Base-by-base conservation (phyloP, 2,329 filamentous ascomycete genomes). In the Hypoxylon sp. region DNA sequence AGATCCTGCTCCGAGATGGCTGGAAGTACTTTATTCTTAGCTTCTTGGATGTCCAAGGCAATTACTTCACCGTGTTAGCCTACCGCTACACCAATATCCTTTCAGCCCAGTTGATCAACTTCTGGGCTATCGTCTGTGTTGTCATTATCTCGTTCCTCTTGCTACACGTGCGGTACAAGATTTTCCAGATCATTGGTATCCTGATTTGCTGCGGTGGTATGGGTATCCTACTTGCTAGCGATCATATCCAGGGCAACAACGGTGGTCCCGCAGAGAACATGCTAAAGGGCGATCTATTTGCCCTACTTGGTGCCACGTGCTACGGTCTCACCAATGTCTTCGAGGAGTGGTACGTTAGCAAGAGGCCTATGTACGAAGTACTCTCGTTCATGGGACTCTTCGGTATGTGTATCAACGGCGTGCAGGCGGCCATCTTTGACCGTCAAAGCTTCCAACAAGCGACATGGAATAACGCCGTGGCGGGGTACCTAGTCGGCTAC, bases 61-160 rank as follows among this genome's bases (percentile, higher is more conserved):
- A 99, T 83, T 99, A 98, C 85, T 98, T 98, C 79, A 94, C 94
- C 76, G 95, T 99, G 55, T 87, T 98, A 54, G 96, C 95, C 4
- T 99, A 98, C 83, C 88, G 92, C 66, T 90, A 97, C 84, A 97
- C 95, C 60, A 98, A 94, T 76, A 91, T 98, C 74, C 87, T 98
- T 53, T 96, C 92, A 19, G 94, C 94, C 14, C 94, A 98, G 85
- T 87, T 99, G 57, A 94, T 99, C 83, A 98, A 98, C 86, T 98
- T 98, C 83, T 98, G 95, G 95, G 93, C 94, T 74, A 98, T 99
- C 73, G 93, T 97, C 55, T 90, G 95, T 70, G 96, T 99, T 22
- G 94, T 98, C 19, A 78, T 92, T 68, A 83, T 98, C 72, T 97
- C 94, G 29, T 94, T 97, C 82, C 72, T 90, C 70, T 85, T 98